A percentile compares a stretch with the other conserved stretches of the same genome.
Conservation (phyloP, 768 basidiomycete genomes). For the Thelephora ganbajun region DNA sequence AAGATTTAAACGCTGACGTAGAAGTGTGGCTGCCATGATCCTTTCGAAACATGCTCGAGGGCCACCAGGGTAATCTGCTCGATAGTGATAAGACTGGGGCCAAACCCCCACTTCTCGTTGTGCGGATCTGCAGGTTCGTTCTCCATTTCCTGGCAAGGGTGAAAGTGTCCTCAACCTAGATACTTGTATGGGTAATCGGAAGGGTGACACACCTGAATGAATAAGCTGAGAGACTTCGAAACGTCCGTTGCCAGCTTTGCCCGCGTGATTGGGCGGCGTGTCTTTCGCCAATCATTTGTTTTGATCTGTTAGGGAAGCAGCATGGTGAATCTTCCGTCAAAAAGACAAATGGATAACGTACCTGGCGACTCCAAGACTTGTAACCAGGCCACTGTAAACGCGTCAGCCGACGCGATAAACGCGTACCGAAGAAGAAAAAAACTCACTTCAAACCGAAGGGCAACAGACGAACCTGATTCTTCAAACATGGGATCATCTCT, state of each 20-base stretch:
- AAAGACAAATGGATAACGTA: too few relatives aligned
- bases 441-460: constrained; percentile 60
- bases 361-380: constrained; percentile 58
- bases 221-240: constrained; percentile 60
- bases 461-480: constrained; percentile 65
- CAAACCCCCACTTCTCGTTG: constrained; percentile 49
- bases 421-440: constrained; percentile 2
- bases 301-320: constrained; percentile 29
- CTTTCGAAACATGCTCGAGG: constrained; percentile 72
- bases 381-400: constrained; percentile 63
- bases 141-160: constrained; percentile 29
- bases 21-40: constrained; percentile 72
- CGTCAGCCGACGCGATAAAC: constrained; percentile 4
- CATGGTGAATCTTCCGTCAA: too few relatives aligned
- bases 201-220: constrained; percentile 35
- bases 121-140: constrained; percentile 39
- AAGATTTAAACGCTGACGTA: too few relatives aligned
- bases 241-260: constrained; percentile 70
- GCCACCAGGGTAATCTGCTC: constrained; percentile 64
- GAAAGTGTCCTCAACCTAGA: neutral
- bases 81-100: constrained; percentile 35
- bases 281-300: constrained; percentile 65
- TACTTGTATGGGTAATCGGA: neutral
- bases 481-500: constrained; percentile 58
- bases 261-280: constrained; percentile 63